Conservation (phyloP, 768 basidiomycete species). For the Cyathus striatus region DNA sequence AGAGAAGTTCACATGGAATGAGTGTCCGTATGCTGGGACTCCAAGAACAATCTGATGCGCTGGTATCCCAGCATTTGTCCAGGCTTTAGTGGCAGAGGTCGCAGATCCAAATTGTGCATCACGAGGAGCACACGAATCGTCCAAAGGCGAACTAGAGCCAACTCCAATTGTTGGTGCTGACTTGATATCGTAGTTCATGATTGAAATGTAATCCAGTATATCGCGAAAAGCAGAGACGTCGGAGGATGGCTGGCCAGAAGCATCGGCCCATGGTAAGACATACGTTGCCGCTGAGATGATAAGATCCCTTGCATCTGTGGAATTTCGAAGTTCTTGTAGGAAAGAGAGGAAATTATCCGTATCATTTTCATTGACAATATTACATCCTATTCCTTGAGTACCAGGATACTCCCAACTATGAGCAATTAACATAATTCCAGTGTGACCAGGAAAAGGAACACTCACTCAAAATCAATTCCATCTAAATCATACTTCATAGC, state of each 20-base stretch:
- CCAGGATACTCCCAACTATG: constrained; percentile 85
- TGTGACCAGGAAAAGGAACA: constrained; percentile 8
- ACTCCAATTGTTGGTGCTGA: constrained; percentile 48
- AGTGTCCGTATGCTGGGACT: constrained; percentile 81
- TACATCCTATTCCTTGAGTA: constrained; percentile 63
- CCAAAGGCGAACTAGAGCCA: constrained; percentile 82
- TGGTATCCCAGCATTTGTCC: constrained; percentile 79
- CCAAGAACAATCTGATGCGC: constrained; percentile 70
- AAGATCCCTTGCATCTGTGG: constrained; percentile 47
- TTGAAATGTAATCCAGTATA: constrained; percentile 68
- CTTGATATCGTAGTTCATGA: constrained; percentile 71
- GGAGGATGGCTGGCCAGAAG: constrained; percentile 47
- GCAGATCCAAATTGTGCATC: constrained; percentile 69
- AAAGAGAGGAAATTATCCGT: constrained; percentile 76
- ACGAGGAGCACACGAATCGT: constrained; percentile 65
- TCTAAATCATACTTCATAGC: constrained; percentile 45
- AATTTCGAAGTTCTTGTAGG: constrained; percentile 62
- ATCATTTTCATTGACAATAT: constrained; percentile 57
- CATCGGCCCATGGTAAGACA: constrained; percentile 59
- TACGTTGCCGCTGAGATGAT: constrained; percentile 72
- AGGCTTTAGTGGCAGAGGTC: constrained; percentile 62
- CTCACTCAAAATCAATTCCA: constrained; percentile 70
- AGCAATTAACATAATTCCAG: constrained; percentile 1
- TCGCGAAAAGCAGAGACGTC: constrained; percentile 64
- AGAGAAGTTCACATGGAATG: constrained; percentile 41